These are phyloP conservation scores for Pyrrhoderma noxium DNA, from an alignment of 1,284 basidiomycete species.

Conservation along the genomic window DNA sequence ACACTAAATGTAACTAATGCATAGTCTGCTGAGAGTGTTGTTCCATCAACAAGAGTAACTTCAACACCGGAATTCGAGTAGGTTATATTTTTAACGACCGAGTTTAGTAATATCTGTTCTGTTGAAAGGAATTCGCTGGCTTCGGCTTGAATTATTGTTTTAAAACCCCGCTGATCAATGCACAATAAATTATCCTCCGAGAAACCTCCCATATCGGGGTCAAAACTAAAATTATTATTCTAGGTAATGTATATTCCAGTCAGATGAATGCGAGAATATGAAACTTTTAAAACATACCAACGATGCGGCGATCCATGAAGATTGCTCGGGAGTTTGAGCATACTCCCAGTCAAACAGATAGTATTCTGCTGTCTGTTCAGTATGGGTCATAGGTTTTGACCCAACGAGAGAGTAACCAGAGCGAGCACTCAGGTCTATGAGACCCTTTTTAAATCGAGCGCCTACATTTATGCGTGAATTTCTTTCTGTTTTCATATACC, in stretches of 20 bases:
- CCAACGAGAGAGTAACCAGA: slow-evolving; percentile 43
- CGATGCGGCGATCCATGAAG: slow-evolving; percentile 53
- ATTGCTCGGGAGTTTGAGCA: slow-evolving; percentile 51
- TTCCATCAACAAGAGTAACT: slow-evolving; percentile 40
- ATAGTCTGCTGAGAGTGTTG: slow-evolving; percentile 41
- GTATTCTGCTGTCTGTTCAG: slow-evolving; percentile 46
- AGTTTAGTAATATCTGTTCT: slow-evolving; percentile 41
- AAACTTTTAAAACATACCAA: slow-evolving; percentile 36
- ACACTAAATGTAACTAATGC: slow-evolving; percentile 58
- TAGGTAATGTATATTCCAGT: slow-evolving; percentile 21
- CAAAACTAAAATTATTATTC: slow-evolving; percentile 63
- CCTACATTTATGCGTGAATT: no score
- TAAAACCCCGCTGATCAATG: slow-evolving; percentile 58
- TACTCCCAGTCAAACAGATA: slow-evolving; percentile 49
- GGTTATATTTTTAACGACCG: slow-evolving; percentile 44
- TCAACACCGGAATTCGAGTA: slow-evolving; percentile 40
- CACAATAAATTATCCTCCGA: slow-evolving; percentile 48
- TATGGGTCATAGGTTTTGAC: slow-evolving; percentile 34
- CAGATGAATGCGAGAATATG: slow-evolving; percentile 9
- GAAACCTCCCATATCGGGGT: slow-evolving; percentile 48
- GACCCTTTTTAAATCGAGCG: slow-evolving; percentile 31
- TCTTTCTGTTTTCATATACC: no score
- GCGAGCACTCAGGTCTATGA: slow-evolving; percentile 43
- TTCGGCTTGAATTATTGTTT: slow-evolving; percentile 46
- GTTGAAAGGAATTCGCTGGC: slow-evolving; percentile 44